Conservation (phyloP, 495 filamentous ascomycete species). For the Staphylotrichum longicolle region DNA sequence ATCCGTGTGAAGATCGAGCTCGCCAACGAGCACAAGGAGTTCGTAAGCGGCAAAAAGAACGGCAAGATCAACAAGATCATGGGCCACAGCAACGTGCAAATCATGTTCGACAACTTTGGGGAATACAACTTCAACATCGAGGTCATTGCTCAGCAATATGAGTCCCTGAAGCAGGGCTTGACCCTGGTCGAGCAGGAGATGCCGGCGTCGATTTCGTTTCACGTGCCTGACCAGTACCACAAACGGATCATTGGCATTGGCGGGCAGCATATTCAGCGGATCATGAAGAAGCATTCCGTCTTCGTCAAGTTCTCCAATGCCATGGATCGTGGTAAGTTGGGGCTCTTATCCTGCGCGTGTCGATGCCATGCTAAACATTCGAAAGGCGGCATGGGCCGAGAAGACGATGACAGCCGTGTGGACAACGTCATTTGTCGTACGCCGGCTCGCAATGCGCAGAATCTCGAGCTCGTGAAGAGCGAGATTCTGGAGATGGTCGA, state of each 20-base stretch:
- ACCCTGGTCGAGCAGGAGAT: constrained; percentile 97
- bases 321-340: constrained; percentile 73
- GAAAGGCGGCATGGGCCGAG: constrained; percentile 78
- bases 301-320: constrained; percentile 99
- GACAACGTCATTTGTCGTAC: constrained; percentile 99
- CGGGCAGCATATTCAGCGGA: constrained; percentile 96
- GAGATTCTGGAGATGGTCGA: constrained; percentile 99
- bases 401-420: constrained; percentile 96
- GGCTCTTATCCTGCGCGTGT: not conserved
- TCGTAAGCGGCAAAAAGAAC: constrained; percentile 98
- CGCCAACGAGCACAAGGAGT: constrained; percentile 98
- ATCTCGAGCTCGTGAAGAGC: constrained; percentile 92
- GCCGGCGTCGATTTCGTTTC: constrained; percentile 98
- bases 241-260: constrained; percentile 99
- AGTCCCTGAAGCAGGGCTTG: constrained; percentile 86
- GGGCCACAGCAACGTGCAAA: constrained; percentile 97
- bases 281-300: constrained; percentile 99
- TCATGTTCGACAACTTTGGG: constrained; percentile 97
- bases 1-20: constrained; percentile 98
- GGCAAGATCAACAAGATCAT: constrained; percentile 99
- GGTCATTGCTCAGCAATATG: constrained; percentile 85
- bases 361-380: not conserved
- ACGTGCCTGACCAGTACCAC: constrained; percentile 99
- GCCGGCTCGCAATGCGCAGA: constrained; percentile 93
- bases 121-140: constrained; percentile 99